Conservation (phyloP, 2,329 filamentous ascomycete species). For the Stromatinia cepivora region DNA sequence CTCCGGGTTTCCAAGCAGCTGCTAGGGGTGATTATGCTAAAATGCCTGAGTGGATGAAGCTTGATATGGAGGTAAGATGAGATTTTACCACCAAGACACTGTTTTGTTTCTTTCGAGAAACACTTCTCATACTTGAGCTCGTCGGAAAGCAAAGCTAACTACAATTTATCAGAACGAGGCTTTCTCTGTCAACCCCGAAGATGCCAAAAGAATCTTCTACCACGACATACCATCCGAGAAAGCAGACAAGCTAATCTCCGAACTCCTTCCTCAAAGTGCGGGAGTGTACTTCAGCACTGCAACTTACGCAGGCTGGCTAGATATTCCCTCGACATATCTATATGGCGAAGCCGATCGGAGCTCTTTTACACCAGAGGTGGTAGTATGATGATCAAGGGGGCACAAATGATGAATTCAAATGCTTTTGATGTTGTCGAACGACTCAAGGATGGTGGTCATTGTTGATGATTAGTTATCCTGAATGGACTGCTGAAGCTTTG, state of each 20-base stretch:
- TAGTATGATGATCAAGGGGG: slow-evolving; percentile 21
- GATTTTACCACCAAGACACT: neutral
- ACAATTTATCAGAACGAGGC: slow-evolving; percentile 41
- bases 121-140: no score
- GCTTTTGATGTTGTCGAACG: slow-evolving; percentile 27
- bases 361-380: slow-evolving; percentile 9
- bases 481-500: slow-evolving; percentile 25
- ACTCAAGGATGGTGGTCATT: slow-evolving; percentile 21
- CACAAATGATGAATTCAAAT: slow-evolving; percentile 6
- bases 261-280: slow-evolving; percentile 44
- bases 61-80: slow-evolving; percentile 37
- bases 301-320: slow-evolving; percentile 30
- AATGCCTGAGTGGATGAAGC: slow-evolving; percentile 42
- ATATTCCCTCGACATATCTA: slow-evolving; percentile 26
- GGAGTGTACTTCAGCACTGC: slow-evolving; percentile 33
- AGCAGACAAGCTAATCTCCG: slow-evolving; percentile 40
- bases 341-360: slow-evolving; percentile 18
- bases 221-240: slow-evolving; percentile 45
- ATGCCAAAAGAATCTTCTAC: slow-evolving; percentile 45
- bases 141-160: slow-evolving; percentile 25
- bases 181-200: slow-evolving; percentile 39
- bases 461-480: slow-evolving; percentile 25
- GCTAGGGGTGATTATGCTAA: slow-evolving; percentile 36
- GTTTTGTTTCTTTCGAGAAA: no score
- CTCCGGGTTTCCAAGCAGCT: slow-evolving; percentile 22